phyloP scores from a whole-genome alignment of 2,329 filamentous ascomycete species.

The Penicillium italicum region DNA sequence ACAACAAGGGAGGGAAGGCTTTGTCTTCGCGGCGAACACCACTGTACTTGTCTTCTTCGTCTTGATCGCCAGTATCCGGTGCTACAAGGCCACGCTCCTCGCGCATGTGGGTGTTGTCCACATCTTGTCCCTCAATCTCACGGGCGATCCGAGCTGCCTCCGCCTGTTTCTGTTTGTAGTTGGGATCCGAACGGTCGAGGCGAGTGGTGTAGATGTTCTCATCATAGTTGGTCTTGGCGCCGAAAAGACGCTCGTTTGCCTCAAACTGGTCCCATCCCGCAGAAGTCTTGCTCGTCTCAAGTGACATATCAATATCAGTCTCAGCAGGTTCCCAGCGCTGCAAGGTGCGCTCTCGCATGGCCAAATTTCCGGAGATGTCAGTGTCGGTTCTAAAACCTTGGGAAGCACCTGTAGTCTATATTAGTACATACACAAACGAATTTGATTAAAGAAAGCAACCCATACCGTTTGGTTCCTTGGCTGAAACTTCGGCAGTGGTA shows the following conservation, averaged over 20 bases:
- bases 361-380: slow-evolving; percentile 75
- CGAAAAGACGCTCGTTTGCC: slow-evolving; percentile 81
- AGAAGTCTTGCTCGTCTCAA: slow-evolving; percentile 57
- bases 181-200: slow-evolving; percentile 79
- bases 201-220: slow-evolving; percentile 92
- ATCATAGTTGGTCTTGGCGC: slow-evolving; percentile 83
- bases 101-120: slow-evolving; percentile 76
- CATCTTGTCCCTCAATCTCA: slow-evolving; percentile 76
- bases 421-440: not conserved
- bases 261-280: slow-evolving; percentile 89
- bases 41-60: slow-evolving; percentile 97
- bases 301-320: slow-evolving; percentile 61
- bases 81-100: slow-evolving; percentile 77
- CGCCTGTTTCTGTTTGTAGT: slow-evolving; percentile 73
- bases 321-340: slow-evolving; percentile 77
- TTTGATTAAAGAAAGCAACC: not conserved
- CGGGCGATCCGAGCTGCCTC: slow-evolving; percentile 78
- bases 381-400: slow-evolving; percentile 75
- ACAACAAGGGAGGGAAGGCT: slow-evolving; percentile 62
- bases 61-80: slow-evolving; percentile 62
- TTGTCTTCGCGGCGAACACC: slow-evolving; percentile 71
- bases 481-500: slow-evolving; percentile 49
- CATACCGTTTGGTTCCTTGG: slow-evolving; percentile 57
- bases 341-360: slow-evolving; percentile 68
- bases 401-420: slow-evolving; percentile 54